Base-by-base conservation (phyloP, 257 asterid species). In the Solanum habrochaites region DNA sequence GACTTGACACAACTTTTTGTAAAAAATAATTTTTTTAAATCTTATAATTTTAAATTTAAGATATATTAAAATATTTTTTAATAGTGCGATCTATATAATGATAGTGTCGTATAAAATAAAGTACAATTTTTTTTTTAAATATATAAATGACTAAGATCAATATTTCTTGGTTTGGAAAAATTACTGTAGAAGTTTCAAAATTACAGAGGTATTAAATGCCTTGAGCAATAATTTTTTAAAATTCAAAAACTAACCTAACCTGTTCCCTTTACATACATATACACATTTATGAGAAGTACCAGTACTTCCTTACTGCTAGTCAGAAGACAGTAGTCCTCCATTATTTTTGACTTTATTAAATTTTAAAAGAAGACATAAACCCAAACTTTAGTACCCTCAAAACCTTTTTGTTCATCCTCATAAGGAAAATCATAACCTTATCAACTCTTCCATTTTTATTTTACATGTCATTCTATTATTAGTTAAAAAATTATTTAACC, bases 71-170 rank as follows among this genome's bases (percentile, higher is more conserved):
- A 21, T 58, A 58, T 58, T 2, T 8, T 58, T 58, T 0, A 56
- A 29, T 5, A 1, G 0, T 25, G 0, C 16, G 0, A 1, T 16
- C 0, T 52, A 18, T 52, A 52, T 18, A 52, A 52, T 16, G 23
- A 16, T 4, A 15, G 16, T 72, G 47, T 5, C 73, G 13, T 67
- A 67, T 23, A 18, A 72, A 35, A 35, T 9, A 5, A 16, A 70
- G 7, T 66, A 13, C 2, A 43, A 52, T 49, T 15, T 15, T 15
- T 47, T 47, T 16, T 52, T 52, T 6, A 52, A 52, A 52, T 52
- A 52, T 16, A 52, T 52, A 52, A 52, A 70, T 25, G n/a, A 77
- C 9, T 15, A 15, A 80, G 25, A 47, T 80, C 43, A 47, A 27
- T 42, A 9, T 27, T 43, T 16, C 67, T 80, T 80, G 67, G 29